Evolutionary conservation across 805 yeast species (phyloP), one percentile per base, ranked within the genome.

Genomic region (Zygotorulaspora chibaensis): DNA sequence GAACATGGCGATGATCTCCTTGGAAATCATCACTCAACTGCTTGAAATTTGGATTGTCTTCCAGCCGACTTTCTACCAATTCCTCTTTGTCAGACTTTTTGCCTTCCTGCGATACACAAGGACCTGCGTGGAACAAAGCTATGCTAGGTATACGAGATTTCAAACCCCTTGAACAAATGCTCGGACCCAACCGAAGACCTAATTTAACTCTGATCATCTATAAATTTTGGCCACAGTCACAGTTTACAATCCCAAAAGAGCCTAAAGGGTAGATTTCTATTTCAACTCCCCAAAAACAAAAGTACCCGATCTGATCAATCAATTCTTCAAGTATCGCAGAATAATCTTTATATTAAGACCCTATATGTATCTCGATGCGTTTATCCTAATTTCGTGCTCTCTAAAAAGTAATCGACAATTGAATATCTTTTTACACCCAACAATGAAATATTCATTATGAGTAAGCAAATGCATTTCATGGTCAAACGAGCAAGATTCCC

Each of bases 1-100:
- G 75, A 18, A 69, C 58, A 52, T 72, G 76, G 29, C 68, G 70
- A 51, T 69, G 68, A 12, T 27, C 40, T 2, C 39, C 20, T 15
- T 51, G 46, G 36, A 53, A 55, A 40, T 55, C 58, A 23, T 52
- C 51, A 2, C 48, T 46, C 23, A 50, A 16, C 27, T 54, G 44
- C 16, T 47, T 43, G 33, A 56, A 53, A 12, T 53, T 42, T 5
- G 56, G 51, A 41, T 56, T 51, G 12, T 52, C 43, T 23, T 55
- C 51, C 35, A 53, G 46, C n/a, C 45, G 38, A 37, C 43, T 38
- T 34, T 56, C 48, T 39, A 50, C 55, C 20, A 43, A 45, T 16
- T 39, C 45, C 25, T 53, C 55, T 25, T 38, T 12, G 8, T 8
- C 29, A 29, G 25, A 13, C 23, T 37, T 42, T 5, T 10, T 42